phyloP scores from a whole-genome alignment of 495 filamentous ascomycete genomes.

The Cercophora newfieldiana region DNA sequence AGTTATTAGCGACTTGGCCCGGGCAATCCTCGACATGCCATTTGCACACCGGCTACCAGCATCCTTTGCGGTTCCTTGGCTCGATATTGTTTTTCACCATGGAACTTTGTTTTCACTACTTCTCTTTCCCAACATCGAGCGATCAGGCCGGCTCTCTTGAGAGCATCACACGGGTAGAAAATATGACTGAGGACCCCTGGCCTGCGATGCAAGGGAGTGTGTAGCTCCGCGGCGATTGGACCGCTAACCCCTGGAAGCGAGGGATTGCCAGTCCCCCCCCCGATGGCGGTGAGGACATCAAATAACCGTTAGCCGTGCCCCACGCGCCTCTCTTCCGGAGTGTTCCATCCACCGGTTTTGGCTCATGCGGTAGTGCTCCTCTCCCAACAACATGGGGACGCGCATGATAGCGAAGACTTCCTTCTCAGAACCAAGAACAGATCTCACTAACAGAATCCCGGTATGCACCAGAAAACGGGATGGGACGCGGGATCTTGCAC shows the following conservation, averaged over 20 bases:
- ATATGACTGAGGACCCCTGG: not conserved
- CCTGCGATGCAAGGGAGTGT: slow-evolving; percentile 8
- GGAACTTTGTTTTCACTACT: not conserved
- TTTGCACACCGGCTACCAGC: too few relatives aligned
- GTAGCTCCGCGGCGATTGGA: not conserved
- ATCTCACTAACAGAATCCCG: not conserved
- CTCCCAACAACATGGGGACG: not conserved
- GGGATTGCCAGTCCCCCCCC: not conserved
- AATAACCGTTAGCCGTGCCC: not conserved
- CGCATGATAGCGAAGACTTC: not conserved
- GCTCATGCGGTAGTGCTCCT: not conserved
- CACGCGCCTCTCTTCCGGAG: not conserved
- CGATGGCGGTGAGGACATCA: not conserved
- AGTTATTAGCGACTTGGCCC: too few relatives aligned
- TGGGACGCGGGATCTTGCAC: not conserved
- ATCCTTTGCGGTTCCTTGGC: too few relatives aligned
- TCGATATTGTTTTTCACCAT: too few relatives aligned
- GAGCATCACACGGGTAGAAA: not conserved
- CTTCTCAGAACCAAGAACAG: not conserved
- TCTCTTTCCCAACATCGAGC: not conserved
- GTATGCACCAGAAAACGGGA: slow-evolving; percentile 13
- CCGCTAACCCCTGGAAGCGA: slow-evolving; percentile 10
- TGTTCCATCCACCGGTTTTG: not conserved
- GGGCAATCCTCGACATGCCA: not conserved
- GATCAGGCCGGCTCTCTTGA: not conserved